These are phyloP conservation scores for Phyllosticta capitalensis DNA, from an alignment of 2,329 filamentous ascomycete species.

Conservation along the genomic window DNA sequence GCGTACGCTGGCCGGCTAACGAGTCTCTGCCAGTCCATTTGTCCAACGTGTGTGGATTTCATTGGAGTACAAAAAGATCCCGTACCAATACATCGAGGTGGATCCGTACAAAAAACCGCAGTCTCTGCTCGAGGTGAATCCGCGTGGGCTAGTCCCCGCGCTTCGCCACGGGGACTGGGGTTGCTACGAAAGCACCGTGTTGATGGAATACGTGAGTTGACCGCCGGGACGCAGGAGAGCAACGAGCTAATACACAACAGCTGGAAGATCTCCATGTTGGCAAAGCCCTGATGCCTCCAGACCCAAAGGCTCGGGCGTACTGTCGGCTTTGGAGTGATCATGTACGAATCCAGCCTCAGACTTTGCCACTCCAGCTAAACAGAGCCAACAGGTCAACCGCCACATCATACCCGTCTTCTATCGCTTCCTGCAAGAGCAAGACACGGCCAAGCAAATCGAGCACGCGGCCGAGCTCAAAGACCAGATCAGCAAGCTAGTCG, in stretches of 20 bases:
- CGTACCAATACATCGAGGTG: conserved; percentile 80
- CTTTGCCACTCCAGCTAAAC: background rate
- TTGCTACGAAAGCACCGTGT: conserved; percentile 69
- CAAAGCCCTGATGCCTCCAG: conserved; percentile 53
- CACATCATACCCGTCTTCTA: conserved; percentile 71
- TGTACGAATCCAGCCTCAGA: conserved; percentile 31
- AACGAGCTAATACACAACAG: conserved; percentile 28
- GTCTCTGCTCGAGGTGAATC: conserved; percentile 64
- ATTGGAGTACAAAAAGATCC: conserved; percentile 65
- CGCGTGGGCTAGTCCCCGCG: conserved; percentile 65
- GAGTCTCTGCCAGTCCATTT: conserved; percentile 51
- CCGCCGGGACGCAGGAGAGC: too few relatives aligned
- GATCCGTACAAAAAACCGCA: conserved; percentile 69
- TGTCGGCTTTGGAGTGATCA: conserved; percentile 75
- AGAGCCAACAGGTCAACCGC: conserved; percentile 65
- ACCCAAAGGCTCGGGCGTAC: conserved; percentile 60
- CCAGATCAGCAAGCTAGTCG: conserved; percentile 54
- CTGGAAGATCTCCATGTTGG: conserved; percentile 63
- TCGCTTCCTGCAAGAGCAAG: conserved; percentile 57
- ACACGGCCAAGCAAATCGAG: conserved; percentile 48
- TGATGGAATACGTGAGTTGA: conserved; percentile 66
- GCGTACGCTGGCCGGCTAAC: background rate
- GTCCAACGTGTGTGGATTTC: conserved; percentile 87
- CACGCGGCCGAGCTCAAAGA: conserved; percentile 53
- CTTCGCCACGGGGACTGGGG: conserved; percentile 72